Evolutionary conservation across 805 yeast genomes (phyloP).

Genomic region (Yarrowia divulgata): DNA sequence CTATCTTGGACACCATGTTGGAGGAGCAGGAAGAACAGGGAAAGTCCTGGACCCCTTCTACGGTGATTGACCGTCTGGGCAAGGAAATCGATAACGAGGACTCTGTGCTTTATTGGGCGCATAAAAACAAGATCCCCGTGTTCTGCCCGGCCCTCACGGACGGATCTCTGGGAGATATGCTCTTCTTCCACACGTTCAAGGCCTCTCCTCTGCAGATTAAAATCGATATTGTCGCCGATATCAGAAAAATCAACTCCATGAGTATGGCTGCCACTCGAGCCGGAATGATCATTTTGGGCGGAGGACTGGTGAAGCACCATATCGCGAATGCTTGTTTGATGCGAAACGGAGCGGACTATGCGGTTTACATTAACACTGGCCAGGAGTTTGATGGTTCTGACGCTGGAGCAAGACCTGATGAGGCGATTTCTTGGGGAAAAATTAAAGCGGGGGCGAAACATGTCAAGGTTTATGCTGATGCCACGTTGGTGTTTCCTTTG

Average conservation of each 20-base stretch:
- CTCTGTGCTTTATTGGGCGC: slow-evolving; percentile 97
- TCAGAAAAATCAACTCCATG: slow-evolving; percentile 87
- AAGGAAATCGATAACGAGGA: slow-evolving; percentile 93
- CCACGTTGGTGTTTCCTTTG: slow-evolving; percentile 90
- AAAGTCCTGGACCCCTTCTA: slow-evolving; percentile 88
- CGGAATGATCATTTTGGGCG: slow-evolving; percentile 96
- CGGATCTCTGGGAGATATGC: slow-evolving; percentile 98
- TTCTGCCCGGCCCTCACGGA: slow-evolving; percentile 98
- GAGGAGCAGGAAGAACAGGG: slow-evolving; percentile 84
- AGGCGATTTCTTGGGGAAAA: slow-evolving; percentile 99
- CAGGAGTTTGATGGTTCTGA: slow-evolving; percentile 99
- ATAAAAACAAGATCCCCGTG: slow-evolving; percentile 93
- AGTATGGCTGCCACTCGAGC: slow-evolving; percentile 94
- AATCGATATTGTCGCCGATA: slow-evolving; percentile 92
- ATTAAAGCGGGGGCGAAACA: slow-evolving; percentile 92
- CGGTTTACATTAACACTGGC: slow-evolving; percentile 96
- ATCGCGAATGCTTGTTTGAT: slow-evolving; percentile 97
- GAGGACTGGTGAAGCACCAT: slow-evolving; percentile 96
- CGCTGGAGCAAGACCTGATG: slow-evolving; percentile 99
- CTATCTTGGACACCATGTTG: slow-evolving; percentile 83
- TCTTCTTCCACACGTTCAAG: slow-evolving; percentile 97
- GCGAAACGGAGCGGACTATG: slow-evolving; percentile 99
- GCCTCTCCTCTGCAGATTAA: slow-evolving; percentile 88
- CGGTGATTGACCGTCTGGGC: slow-evolving; percentile 89
- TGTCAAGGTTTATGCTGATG: slow-evolving; percentile 95